Percentiles rank a stretch among this genome's conserved stretches.
Evolutionary conservation across 768 basidiomycete species (phyloP).

Genomic region (Lentinula raphanica): DNA sequence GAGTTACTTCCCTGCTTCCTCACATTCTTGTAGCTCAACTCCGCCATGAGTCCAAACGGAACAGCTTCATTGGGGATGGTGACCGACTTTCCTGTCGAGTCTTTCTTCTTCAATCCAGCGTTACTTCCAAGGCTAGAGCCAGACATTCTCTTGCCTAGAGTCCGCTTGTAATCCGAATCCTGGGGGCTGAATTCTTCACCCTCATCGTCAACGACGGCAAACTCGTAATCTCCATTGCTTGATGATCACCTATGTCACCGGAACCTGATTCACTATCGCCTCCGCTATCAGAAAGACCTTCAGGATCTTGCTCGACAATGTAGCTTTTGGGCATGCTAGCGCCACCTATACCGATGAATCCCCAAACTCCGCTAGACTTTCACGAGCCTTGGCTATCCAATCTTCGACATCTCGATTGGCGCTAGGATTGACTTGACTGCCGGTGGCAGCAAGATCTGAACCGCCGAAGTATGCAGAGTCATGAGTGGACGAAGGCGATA

Average conservation of each 20-base stretch:
- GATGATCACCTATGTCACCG: conserved; percentile 12
- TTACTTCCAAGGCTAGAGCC: conserved; percentile 36
- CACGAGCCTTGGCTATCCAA: conserved; percentile 73
- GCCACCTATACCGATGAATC: conserved; percentile 59
- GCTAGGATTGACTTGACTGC: conserved; percentile 25
- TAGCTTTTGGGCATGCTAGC: conserved; percentile 47
- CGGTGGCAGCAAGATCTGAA: conserved; percentile 10
- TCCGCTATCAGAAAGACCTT: conserved; percentile 31
- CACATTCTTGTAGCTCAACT: conserved; percentile 45
- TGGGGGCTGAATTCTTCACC: conserved; percentile 28
- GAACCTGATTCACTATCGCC: conserved; percentile 33
- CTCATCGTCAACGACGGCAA: conserved; percentile 38
- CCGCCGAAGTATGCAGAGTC: conserved; percentile 5
- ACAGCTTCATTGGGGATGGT: conserved; percentile 56
- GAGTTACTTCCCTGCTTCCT: conserved; percentile 29
- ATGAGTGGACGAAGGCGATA: conserved; percentile 5
- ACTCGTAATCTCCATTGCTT: conserved; percentile 19
- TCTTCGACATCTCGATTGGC: conserved; percentile 59
- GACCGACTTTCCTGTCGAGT: conserved; percentile 38
- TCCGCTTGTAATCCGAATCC: not conserved
- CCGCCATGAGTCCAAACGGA: conserved; percentile 76
- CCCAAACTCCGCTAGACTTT: conserved; percentile 66
- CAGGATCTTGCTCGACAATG: conserved; percentile 43
- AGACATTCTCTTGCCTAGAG: conserved; percentile 19
- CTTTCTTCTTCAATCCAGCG: conserved; percentile 33